A percentile compares a stretch with the other conserved stretches of the same genome.
Evolutionary conservation across 73 alveolate species (phyloP).

Genomic region (Paramecium sexaurelia): DNA sequence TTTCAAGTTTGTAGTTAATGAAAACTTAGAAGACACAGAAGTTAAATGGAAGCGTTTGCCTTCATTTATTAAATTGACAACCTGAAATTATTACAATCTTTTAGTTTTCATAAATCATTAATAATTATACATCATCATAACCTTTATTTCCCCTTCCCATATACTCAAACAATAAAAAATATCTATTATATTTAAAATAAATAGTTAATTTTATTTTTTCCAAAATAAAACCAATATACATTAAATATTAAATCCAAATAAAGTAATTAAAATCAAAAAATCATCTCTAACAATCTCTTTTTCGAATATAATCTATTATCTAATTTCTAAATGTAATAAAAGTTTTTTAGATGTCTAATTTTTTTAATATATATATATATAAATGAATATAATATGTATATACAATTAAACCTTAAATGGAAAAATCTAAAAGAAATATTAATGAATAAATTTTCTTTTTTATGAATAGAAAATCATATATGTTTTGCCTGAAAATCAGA

Average conservation of each 20-base stretch:
- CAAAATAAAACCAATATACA: neutral
- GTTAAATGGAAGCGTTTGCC: slow-evolving; percentile 42
- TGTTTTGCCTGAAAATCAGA: neutral
- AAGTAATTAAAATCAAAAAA: no score
- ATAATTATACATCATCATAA: neutral
- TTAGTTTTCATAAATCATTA: neutral
- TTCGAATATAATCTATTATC: no score
- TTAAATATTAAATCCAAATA: no score
- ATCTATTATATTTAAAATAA: no score
- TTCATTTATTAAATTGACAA: neutral
- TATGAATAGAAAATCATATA: neutral
- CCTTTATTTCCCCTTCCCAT: neutral
- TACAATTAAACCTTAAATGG: no score
- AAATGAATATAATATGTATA: no score
- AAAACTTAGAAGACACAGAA: neutral
- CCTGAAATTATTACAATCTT: neutral
- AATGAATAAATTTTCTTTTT: neutral
- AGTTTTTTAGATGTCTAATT: no score
- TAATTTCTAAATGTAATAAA: no score
- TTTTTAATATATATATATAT: no score
- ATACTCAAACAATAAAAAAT: neutral
- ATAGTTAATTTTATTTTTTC: no score
- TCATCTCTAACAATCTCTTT: no score
- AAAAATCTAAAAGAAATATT: neutral
- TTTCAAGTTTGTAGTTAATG: slow-evolving; percentile 18